Evolutionary conservation across 1,284 basidiomycete genomes (phyloP).

Genomic region (Ceratobasidium sp.): DNA sequence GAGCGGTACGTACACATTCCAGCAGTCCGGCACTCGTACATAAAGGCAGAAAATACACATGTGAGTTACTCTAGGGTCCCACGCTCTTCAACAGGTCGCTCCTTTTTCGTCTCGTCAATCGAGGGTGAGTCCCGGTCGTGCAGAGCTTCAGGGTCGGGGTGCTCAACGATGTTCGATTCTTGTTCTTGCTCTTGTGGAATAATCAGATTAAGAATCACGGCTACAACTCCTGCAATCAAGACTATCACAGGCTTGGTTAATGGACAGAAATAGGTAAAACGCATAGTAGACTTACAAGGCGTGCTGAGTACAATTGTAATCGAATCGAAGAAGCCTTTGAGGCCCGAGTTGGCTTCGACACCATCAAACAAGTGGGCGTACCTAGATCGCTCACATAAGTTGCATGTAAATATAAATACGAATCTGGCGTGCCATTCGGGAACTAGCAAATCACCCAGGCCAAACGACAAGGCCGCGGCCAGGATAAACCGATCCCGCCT

Average conservation of each 20-base stretch:
- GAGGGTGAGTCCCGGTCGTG: constrained; percentile 11
- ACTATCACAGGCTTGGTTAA: constrained; percentile 51
- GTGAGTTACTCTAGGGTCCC: background rate
- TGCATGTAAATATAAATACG: background rate
- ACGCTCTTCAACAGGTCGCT: background rate
- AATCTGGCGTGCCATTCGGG: constrained; percentile 48
- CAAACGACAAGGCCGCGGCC: constrained; percentile 71
- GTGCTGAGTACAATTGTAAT: constrained; percentile 81
- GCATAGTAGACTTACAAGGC: constrained; percentile 62
- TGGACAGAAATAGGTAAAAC: constrained; percentile 10
- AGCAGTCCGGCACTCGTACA: no score
- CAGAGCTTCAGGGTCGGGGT: background rate
- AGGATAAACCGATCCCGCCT: constrained; percentile 77
- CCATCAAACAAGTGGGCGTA: constrained; percentile 70
- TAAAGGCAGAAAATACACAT: background rate
- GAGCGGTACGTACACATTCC: no score
- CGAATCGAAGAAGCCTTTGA: constrained; percentile 75
- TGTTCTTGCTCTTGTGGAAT: constrained; percentile 55
- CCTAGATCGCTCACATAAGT: constrained; percentile 59
- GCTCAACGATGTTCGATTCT: constrained; percentile 32
- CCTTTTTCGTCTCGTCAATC: constrained; percentile 26
- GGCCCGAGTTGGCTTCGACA: constrained; percentile 57
- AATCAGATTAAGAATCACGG: constrained; percentile 68
- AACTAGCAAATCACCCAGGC: constrained; percentile 66
- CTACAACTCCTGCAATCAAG: constrained; percentile 69